Evolutionary conservation across 345 rosid species (phyloP), one percentile per base, ranked within the genome.

Genomic region (Pseudoturritis turrita): DNA sequence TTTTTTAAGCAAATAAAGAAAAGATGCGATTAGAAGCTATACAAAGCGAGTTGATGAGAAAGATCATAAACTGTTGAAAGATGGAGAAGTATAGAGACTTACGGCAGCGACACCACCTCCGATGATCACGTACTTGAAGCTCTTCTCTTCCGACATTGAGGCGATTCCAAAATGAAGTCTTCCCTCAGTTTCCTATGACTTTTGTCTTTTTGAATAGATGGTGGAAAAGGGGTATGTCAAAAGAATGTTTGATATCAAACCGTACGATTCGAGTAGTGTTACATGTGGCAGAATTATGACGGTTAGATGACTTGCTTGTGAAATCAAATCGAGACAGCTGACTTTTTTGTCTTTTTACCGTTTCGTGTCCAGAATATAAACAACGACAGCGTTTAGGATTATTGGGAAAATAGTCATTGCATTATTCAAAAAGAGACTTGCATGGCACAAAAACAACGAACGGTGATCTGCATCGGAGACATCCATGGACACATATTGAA

Each of bases 401-500:
- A 10, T 46, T 19, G 25, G 33, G n/a, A n/a, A 29, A 4, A 4
- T 28, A 29, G 33, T 29, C 33, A 46, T 46, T 15, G 45, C 31
- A 7, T 4, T 28, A 4, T 7, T 33, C 37, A 33, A 55, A 28
- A 53, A 15, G 36, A 66, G 9, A 67, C 25, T 19, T 10, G 13
- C 23, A 72, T 67, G 73, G 55, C 21, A 41, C 33, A 36, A 19
- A 78, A 81, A 39, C 81, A 88, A 28, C 79, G 83, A 68, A 81
- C 85, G 0, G 88, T 86, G 53, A 80, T 86, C 56, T 89, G 87
- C 81, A 14, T 92, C 18, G 96, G 96, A 33, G 98, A 92, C 83
- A 81, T 92, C 82, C 96, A 92, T 65, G 96, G 96, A 76, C 43
- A 85, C 88, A 3, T 78, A 46, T 37, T 64, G 12, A 89, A 83